Conservation (phyloP, 2,329 filamentous ascomycete species). For the Clathrospora elynae region DNA sequence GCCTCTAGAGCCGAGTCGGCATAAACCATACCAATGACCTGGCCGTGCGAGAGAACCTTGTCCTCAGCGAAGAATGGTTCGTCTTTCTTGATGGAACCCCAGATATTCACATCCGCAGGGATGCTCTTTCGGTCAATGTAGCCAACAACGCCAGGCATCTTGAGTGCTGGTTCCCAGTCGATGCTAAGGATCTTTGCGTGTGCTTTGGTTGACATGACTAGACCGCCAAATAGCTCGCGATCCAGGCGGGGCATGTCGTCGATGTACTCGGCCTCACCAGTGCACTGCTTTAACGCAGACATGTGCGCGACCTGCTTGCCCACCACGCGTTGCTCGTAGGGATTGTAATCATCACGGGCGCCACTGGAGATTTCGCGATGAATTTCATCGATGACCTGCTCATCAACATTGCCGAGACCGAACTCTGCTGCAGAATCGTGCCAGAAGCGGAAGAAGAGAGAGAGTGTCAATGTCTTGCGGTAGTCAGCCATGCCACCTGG, state of each 20-base stretch:
- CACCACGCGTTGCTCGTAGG: constrained; percentile 79
- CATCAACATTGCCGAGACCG: constrained; percentile 62
- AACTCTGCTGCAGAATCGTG: constrained; percentile 78
- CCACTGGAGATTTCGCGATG: constrained; percentile 81
- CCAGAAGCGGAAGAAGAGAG: constrained; percentile 97
- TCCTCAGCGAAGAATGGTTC: constrained; percentile 91
- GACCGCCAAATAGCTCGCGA: constrained; percentile 84
- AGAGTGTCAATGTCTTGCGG: constrained; percentile 81
- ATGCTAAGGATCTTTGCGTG: constrained; percentile 84
- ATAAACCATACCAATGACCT: constrained; percentile 87
- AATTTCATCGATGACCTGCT: constrained; percentile 77
- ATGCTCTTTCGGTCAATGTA: constrained; percentile 84
- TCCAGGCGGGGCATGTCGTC: constrained; percentile 85
- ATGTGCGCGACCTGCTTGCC: constrained; percentile 85
- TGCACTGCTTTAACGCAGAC: constrained; percentile 88
- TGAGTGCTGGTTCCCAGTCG: constrained; percentile 74
- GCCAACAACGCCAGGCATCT: constrained; percentile 84
- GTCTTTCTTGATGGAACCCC: constrained; percentile 80
- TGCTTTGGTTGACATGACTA: constrained; percentile 85
- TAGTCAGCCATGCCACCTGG: constrained; percentile 97
- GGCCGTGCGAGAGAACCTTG: constrained; percentile 82
- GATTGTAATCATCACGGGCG: constrained; percentile 73
- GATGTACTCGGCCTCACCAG: constrained; percentile 91
- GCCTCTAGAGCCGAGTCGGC: constrained; percentile 78
- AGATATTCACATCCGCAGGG: constrained; percentile 81